These are phyloP conservation scores for Aspergillus flavus DNA, from an alignment of 2,329 filamentous ascomycete species.

Conservation along the genomic window DNA sequence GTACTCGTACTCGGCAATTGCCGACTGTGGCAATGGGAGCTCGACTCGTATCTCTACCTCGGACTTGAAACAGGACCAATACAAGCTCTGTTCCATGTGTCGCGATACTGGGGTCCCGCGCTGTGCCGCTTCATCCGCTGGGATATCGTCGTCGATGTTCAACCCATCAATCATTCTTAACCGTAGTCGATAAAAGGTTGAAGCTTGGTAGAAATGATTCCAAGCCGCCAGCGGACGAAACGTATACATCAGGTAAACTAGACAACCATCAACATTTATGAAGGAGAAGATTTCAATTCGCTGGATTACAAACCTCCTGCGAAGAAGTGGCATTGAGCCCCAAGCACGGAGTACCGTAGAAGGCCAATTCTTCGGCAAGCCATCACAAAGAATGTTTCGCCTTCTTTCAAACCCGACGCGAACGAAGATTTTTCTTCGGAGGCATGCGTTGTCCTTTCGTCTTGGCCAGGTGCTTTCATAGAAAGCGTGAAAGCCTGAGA, in stretches of 20 bases:
- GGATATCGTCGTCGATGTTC: constrained; percentile 4
- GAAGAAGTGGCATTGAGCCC: constrained; percentile 44
- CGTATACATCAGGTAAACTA: constrained; percentile 35
- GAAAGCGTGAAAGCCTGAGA: neutral
- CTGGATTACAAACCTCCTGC: constrained; percentile 37
- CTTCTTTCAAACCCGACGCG: constrained; percentile 21
- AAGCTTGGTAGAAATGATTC: constrained; percentile 40
- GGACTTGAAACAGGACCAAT: constrained; percentile 50
- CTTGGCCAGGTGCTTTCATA: neutral
- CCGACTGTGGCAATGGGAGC: constrained; percentile 40
- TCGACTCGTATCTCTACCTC: constrained; percentile 47
- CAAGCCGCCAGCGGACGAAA: constrained; percentile 43
- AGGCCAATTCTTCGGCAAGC: constrained; percentile 34
- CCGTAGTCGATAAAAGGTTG: constrained; percentile 39
- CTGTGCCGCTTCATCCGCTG: constrained; percentile 9
- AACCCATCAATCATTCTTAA: constrained; percentile 27
- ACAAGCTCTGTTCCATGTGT: constrained; percentile 44
- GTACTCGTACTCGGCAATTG: constrained; percentile 39
- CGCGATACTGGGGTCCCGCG: constrained; percentile 20
- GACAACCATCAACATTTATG: constrained; percentile 13
- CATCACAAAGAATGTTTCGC: constrained; percentile 32
- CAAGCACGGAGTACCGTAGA: constrained; percentile 32
- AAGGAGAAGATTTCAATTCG: constrained; percentile 4
- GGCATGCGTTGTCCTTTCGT: neutral
- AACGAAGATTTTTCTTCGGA: constrained; percentile 13